phyloP scores from a whole-genome alignment of 208 protist genomes.

The Vickermania ingenoplastis region DNA sequence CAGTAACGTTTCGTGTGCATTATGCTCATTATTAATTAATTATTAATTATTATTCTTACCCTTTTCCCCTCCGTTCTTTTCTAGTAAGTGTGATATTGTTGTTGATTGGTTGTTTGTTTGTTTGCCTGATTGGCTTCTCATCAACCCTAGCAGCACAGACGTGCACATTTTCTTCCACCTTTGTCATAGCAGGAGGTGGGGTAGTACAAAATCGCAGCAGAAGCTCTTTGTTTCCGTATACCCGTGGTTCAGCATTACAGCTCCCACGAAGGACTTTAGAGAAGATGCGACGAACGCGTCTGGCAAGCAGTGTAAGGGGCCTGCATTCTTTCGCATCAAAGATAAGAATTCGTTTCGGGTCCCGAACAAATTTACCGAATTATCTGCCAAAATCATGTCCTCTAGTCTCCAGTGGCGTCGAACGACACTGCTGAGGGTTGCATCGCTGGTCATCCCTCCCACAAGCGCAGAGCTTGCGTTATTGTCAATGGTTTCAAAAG shows the following conservation, averaged over 20 bases:
- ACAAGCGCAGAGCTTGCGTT: slow-evolving; percentile 49
- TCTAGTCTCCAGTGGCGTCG: slow-evolving; percentile 67
- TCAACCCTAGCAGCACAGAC: no score
- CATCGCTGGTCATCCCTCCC: slow-evolving; percentile 41
- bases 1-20: no score
- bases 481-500: slow-evolving; percentile 43
- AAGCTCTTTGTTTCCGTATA: slow-evolving; percentile 40
- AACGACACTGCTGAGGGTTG: slow-evolving; percentile 47
- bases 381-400: slow-evolving; percentile 80
- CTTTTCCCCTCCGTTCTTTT: no score
- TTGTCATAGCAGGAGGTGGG: slow-evolving; percentile 15
- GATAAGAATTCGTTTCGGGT: slow-evolving; percentile 24
- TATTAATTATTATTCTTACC: no score
- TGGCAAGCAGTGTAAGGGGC: slow-evolving; percentile 33
- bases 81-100: no score
- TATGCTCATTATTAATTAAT: no score
- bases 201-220: slow-evolving; percentile 39
- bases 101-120: no score
- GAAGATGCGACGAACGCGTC: slow-evolving; percentile 60
- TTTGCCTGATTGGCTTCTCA: no score
- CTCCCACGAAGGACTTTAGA: slow-evolving; percentile 62
- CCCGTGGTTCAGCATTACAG: slow-evolving; percentile 62
- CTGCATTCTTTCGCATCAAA: slow-evolving; percentile 45
- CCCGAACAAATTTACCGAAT: slow-evolving; percentile 50
- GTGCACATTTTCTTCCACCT: background rate